Conservation (phyloP, 495 filamentous ascomycete species). For the Hypoxylon trugodes region DNA sequence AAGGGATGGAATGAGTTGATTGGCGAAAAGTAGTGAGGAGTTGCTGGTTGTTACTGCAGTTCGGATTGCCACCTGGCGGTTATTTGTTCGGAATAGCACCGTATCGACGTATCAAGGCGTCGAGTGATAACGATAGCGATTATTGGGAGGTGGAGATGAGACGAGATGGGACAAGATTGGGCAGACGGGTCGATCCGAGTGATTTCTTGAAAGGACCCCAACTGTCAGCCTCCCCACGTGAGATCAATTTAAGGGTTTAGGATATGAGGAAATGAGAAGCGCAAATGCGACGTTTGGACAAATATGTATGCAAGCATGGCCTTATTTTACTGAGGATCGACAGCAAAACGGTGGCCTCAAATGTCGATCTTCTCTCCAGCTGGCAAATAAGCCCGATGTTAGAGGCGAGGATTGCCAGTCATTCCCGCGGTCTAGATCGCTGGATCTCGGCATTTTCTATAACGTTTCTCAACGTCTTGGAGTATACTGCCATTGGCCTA, state of each 20-base stretch:
- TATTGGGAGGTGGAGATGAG: constrained; percentile 1
- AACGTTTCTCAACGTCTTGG: constrained; percentile 9
- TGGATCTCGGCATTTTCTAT: constrained; percentile 25
- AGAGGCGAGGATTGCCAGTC: constrained; percentile 10
- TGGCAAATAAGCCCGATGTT: constrained; percentile 32
- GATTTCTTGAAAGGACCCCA: constrained; percentile 19
- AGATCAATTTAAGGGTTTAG: constrained; percentile 5
- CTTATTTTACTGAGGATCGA: constrained; percentile 33
- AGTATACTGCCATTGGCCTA: background rate
- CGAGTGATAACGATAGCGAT: background rate
- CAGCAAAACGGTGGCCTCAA: constrained; percentile 30
- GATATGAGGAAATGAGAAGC: constrained; percentile 14
- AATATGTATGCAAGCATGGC: constrained; percentile 25
- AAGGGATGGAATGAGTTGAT: too few species aligned
- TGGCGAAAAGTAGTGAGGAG: background rate
- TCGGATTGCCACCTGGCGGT: constrained; percentile 7
- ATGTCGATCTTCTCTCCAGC: constrained; percentile 36
- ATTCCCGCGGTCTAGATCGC: constrained; percentile 20
- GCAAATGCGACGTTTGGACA: constrained; percentile 17
- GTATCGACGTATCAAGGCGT: background rate
- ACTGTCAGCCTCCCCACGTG: constrained; percentile 37
- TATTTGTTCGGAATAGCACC: background rate
- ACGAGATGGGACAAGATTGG: background rate
- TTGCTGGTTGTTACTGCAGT: too few species aligned
- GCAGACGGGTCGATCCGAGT: constrained; percentile 20